Conservation (phyloP, 495 filamentous ascomycete genomes). For the Letharia lupina region DNA sequence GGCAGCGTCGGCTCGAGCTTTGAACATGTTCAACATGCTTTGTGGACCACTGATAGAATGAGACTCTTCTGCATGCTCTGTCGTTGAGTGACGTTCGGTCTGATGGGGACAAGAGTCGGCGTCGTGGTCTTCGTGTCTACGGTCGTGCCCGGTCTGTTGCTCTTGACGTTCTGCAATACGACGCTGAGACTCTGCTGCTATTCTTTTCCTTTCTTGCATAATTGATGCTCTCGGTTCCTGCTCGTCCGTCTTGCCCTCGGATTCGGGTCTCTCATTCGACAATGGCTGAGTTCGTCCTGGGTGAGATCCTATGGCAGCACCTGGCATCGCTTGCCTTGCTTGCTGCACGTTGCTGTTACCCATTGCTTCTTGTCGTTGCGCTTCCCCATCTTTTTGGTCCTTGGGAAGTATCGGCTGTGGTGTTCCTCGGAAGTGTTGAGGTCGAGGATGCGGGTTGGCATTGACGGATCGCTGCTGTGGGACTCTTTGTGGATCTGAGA, state of each 20-base stretch:
- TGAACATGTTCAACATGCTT: constrained; percentile 12
- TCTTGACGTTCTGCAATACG: background rate
- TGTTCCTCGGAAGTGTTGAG: background rate
- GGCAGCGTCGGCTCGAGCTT: constrained; percentile 11
- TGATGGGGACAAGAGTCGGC: background rate
- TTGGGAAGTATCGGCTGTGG: background rate
- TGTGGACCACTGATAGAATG: constrained; percentile 9
- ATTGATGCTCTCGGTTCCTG: background rate
- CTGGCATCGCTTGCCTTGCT: background rate
- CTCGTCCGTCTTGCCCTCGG: background rate
- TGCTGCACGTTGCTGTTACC: background rate
- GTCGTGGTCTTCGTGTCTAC: background rate
- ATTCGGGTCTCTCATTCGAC: background rate
- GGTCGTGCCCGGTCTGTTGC: background rate
- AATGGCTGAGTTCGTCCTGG: background rate
- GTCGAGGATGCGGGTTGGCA: background rate
- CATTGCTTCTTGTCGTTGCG: background rate
- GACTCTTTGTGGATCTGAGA: background rate
- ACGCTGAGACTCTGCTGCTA: background rate
- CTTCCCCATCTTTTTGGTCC: background rate
- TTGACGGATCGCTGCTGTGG: background rate
- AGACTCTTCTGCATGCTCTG: background rate
- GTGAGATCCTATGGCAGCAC: background rate
- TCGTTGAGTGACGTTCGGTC: background rate
- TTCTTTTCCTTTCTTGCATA: background rate